Base-by-base conservation (phyloP, 805 yeast genomes). In the Candida cerambycidarum region DNA sequence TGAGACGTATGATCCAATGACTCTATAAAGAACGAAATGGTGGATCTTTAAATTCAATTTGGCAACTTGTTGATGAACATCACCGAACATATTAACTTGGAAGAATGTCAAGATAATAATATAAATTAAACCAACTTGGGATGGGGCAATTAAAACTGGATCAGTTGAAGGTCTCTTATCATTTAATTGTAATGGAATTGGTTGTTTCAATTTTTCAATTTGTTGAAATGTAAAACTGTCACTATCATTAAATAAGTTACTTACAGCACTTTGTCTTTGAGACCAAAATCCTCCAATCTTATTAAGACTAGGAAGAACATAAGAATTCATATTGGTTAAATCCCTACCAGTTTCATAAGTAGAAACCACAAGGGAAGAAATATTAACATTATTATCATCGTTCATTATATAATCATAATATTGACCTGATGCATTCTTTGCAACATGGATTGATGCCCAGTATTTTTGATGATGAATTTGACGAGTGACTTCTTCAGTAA, bases 91-190 rank as follows among this genome's bases (percentile, higher is more conserved):
- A 60, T 71, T 75, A 52, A 83, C 74, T 51, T 81, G 83, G 73
- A 87, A 83, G 57, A 87, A 84, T 3, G 92, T 79, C 43, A 85
- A 59, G 57, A 86, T 80, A 53, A 86, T 74, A 57, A 84, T 67
- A 57, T 80, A 85, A 58, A 86, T 82, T 49, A 84, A 71, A 39
- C 93, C 93, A 46, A 85, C 82, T 58, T 85, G 92, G 4, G 80
- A 60, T 4, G 90, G 89, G 0, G 89, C 89, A 33, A 73, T 51
- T 11, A 81, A 56, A 4, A 77, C 79, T 2, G 76, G 66, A 51
- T 78, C 65, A 1, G 61, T 59, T 40, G 65, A 68, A 2, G 86
- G 85, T n/a, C 69, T 65, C 38, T 68, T 59, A 54, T 85, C 89
- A 2, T 54, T 32, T 30, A 50, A 59, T 1, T 47, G 23, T 42